Conservation (phyloP, 129 eudicot species). For the Arctium lappa region DNA sequence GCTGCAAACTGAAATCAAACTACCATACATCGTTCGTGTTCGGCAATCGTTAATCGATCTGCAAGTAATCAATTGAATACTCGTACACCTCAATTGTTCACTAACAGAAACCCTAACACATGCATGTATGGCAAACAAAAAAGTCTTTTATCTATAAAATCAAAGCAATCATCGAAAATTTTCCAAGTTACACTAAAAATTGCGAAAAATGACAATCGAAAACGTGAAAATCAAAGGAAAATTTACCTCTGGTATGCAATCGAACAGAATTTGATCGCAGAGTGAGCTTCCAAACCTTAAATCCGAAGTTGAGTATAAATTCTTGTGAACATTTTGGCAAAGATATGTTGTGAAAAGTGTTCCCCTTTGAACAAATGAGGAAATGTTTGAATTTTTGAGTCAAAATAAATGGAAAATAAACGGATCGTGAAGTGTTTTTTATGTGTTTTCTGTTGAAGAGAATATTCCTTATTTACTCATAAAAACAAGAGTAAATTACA, state of each 20-base stretch:
- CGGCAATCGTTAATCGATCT: neutral
- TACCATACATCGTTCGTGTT: neutral
- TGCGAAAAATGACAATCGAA: neutral
- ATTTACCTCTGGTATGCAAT: neutral
- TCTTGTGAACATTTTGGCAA: neutral
- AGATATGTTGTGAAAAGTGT: neutral
- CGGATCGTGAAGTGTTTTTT: neutral
- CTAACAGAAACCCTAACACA: neutral
- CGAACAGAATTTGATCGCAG: neutral
- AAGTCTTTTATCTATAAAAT: neutral
- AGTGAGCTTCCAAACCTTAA: neutral
- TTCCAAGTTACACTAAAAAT: neutral
- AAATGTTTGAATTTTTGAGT: neutral
- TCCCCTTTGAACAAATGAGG: neutral
- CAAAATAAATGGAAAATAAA: conserved; percentile 6
- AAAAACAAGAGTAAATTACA: neutral
- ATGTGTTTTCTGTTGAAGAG: neutral
- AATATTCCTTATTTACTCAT: neutral
- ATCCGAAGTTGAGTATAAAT: neutral
- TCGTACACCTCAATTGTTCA: neutral
- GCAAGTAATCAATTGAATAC: neutral
- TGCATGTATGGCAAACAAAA: neutral
- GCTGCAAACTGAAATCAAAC: neutral
- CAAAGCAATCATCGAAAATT: neutral
- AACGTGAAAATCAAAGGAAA: neutral